Base-by-base conservation (phyloP, 352 stramenopile species). In the Pythium scleroteichum region DNA sequence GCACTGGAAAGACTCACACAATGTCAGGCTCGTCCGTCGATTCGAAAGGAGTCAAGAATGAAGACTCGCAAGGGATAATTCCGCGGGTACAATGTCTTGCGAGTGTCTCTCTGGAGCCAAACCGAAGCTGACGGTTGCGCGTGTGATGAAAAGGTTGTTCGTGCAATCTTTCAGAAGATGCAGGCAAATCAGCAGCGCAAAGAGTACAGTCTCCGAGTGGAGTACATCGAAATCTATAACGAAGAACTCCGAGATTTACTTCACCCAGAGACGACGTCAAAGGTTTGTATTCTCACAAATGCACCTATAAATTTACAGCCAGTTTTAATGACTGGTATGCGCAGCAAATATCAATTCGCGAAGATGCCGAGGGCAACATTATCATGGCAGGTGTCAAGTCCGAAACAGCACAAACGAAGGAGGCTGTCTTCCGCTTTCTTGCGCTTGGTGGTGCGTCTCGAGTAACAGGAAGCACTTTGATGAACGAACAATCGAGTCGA, bases 221-320 rank as follows among this genome's bases (percentile, higher is more conserved):
- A 97, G 23, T 99, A 97, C 69, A 81, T 99, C 45, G 97, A 99
- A 84, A 97, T 99, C 56, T 99, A 99, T 79, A 99, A 99, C 58
- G 97, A 99, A 85, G 91, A 98, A 54, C 79, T 99, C 10, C 83
- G 92, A 4, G 96, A 99, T 66, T 74, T 99, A 27, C 79, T 99
- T 7, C 89, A 91, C 32, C 77, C 81, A 0, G 83, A 94, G 50
- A 94, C 79, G 0, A 68, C 80, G 0, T 82, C 78, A 33, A 93
- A 91, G 69, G 73, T 81, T 19, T 22, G 20, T 17, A 10, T 26
- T 39, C n/a, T n/a, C n/a, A n/a, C n/a, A n/a, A n/a, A n/a, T n/a
- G n/a, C n/a, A n/a, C n/a, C n/a, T n/a, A n/a, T n/a, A n/a, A n/a
- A n/a, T n/a, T n/a, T n/a, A n/a, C 26, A 33, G 22, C 19, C 10